A percentile compares a stretch with the other conserved stretches of the same genome.
Evolutionary conservation across 345 rosid genomes (phyloP).

Genomic region (Laguncularia racemosa): DNA sequence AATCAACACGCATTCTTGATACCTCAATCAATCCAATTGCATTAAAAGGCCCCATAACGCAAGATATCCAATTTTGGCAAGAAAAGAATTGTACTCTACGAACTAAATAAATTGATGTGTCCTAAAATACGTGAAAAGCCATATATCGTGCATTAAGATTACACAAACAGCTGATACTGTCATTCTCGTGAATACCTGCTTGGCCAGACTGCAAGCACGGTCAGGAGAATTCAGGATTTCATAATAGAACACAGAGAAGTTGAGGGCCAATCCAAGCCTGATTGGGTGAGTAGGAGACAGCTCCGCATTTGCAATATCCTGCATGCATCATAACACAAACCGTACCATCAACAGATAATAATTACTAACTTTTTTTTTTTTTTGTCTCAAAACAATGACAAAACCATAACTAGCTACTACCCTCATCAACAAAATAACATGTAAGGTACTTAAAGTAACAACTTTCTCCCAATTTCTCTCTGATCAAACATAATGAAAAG

Average conservation of each 20-base stretch:
- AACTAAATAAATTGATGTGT: too few relatives aligned
- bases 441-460: too few relatives aligned
- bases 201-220: conserved; percentile 26
- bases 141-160: neutral
- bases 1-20: too few relatives aligned
- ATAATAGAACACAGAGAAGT: conserved; percentile 34
- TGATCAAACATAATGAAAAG: too few relatives aligned
- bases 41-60: too few relatives aligned
- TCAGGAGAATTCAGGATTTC: conserved; percentile 36
- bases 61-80: too few relatives aligned
- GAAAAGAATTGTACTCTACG: too few relatives aligned
- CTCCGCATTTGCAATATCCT: conserved; percentile 27
- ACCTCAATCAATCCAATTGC: too few relatives aligned
- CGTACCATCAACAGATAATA: neutral
- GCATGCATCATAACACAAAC: neutral
- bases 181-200: conserved; percentile 11
- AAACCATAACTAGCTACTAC: neutral
- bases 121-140: neutral
- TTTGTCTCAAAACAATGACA: neutral
- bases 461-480: too few relatives aligned
- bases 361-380: neutral
- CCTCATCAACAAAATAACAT: too few relatives aligned
- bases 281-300: conserved; percentile 31
- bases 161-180: neutral
- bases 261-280: conserved; percentile 32